Conservation (phyloP, 805 yeast genomes). For the Yamadazyma endophytica region DNA sequence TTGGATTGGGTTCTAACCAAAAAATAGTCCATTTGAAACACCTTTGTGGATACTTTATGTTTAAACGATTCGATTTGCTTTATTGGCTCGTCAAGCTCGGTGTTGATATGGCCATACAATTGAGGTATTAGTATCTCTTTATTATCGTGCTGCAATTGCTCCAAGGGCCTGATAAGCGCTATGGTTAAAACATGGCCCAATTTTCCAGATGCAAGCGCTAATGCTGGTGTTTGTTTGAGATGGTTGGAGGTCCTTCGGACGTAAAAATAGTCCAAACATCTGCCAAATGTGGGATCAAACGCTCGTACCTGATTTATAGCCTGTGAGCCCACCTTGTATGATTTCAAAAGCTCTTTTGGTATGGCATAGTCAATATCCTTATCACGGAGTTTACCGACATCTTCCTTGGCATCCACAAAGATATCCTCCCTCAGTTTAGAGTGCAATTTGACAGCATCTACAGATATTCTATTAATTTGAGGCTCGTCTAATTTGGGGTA, state of each 20-base stretch:
- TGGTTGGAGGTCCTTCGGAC: neutral
- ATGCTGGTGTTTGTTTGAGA: constrained; percentile 6
- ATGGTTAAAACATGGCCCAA: constrained; percentile 15
- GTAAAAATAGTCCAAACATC: constrained; percentile 16
- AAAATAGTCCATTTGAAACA: constrained; percentile 16
- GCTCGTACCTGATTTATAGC: constrained; percentile 14
- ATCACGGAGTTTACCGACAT: too few species aligned
- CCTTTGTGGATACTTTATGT: constrained; percentile 15
- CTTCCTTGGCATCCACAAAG: too few species aligned
- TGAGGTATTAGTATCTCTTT: constrained; percentile 14
- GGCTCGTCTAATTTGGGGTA: constrained; percentile 11
- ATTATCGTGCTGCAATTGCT: neutral
- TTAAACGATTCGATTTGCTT: constrained; percentile 35
- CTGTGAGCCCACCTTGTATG: constrained; percentile 13
- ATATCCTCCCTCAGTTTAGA: too few species aligned
- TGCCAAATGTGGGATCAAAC: constrained; percentile 34
- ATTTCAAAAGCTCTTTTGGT: neutral
- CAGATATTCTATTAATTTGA: constrained; percentile 1
- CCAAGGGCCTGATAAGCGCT: constrained; percentile 5
- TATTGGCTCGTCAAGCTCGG: constrained; percentile 31
- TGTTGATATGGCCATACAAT: constrained; percentile 12
- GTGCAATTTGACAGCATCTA: neutral
- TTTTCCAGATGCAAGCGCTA: constrained; percentile 28
- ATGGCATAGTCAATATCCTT: too few species aligned
- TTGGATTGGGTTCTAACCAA: constrained; percentile 35